Evolutionary conservation across 2,329 filamentous ascomycete species (phyloP).

Genomic region (Lomentospora prolificans): DNA sequence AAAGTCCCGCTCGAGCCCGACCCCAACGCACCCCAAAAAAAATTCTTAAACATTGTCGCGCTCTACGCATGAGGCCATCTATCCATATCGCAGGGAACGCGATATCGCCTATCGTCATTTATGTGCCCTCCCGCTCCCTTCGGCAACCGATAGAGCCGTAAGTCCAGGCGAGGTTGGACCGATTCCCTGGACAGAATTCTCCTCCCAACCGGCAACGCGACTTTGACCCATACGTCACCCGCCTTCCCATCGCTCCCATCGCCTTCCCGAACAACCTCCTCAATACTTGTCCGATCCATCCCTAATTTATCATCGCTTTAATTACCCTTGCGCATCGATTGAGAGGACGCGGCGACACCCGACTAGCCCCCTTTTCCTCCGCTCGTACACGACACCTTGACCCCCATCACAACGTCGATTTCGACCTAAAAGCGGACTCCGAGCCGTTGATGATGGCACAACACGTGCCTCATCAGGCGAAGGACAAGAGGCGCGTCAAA

Average conservation of each 20-base stretch:
- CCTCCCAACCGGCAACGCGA: conserved; percentile 7
- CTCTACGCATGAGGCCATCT: neutral
- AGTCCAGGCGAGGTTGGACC: neutral
- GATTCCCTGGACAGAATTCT: neutral
- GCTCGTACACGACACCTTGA: neutral
- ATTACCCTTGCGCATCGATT: conserved; percentile 24
- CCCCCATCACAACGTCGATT: neutral
- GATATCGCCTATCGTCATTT: neutral
- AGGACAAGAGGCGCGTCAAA: conserved; percentile 76
- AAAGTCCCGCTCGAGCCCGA: conserved; percentile 6
- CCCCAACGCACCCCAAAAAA: neutral
- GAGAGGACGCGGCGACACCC: conserved; percentile 4
- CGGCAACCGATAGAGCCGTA: neutral
- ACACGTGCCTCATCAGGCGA: conserved; percentile 57
- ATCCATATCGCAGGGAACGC: neutral
- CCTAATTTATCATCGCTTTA: conserved; percentile 47
- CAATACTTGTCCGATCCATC: conserved; percentile 16
- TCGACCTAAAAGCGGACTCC: conserved; percentile 38
- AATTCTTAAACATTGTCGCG: neutral
- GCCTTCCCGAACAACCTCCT: conserved; percentile 25
- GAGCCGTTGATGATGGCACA: conserved; percentile 63
- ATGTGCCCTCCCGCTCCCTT: neutral
- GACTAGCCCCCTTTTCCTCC: neutral
- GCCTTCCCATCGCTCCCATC: conserved; percentile 7
- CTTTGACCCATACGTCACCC: conserved; percentile 7